These are phyloP conservation scores for Pachyrhizus erosus DNA, from an alignment of 306 rosid genomes.

Conservation along the genomic window DNA sequence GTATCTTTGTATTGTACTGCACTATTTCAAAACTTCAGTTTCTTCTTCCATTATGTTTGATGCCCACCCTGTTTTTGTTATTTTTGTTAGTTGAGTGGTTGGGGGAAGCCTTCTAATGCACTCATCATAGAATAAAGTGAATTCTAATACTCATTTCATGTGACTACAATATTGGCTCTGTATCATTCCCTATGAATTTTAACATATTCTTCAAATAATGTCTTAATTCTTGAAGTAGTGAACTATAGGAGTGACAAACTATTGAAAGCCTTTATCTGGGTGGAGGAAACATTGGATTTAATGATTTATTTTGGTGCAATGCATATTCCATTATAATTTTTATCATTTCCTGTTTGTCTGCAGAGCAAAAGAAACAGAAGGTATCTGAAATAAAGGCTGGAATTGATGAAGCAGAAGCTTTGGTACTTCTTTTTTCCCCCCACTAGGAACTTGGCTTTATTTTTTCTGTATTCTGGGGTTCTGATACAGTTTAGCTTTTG, in stretches of 20 bases:
- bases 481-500: slow-evolving; percentile 31
- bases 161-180: background rate
- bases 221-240: slow-evolving; percentile 14
- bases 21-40: slow-evolving; percentile 4
- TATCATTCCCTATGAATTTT: background rate
- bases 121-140: background rate
- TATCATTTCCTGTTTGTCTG: slow-evolving; percentile 41
- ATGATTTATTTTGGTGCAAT: slow-evolving; percentile 20
- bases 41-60: background rate
- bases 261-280: slow-evolving; percentile 14
- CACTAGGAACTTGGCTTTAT: slow-evolving; percentile 34
- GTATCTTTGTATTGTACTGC: background rate
- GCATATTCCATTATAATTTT: slow-evolving; percentile 14
- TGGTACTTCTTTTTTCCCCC: slow-evolving; percentile 59
- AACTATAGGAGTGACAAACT: slow-evolving; percentile 13
- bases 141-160: background rate
- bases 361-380: slow-evolving; percentile 95
- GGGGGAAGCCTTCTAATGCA: slow-evolving; percentile 2
- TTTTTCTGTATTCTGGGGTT: slow-evolving; percentile 26
- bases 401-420: slow-evolving; percentile 88
- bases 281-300: slow-evolving; percentile 9
- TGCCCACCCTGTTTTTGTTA: background rate
- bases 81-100: slow-evolving; percentile 1
- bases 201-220: slow-evolving; percentile 10
- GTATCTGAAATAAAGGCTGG: slow-evolving; percentile 81